phyloP scores from a whole-genome alignment of 768 basidiomycete species.

The Coprinopsis marcescibilis region DNA sequence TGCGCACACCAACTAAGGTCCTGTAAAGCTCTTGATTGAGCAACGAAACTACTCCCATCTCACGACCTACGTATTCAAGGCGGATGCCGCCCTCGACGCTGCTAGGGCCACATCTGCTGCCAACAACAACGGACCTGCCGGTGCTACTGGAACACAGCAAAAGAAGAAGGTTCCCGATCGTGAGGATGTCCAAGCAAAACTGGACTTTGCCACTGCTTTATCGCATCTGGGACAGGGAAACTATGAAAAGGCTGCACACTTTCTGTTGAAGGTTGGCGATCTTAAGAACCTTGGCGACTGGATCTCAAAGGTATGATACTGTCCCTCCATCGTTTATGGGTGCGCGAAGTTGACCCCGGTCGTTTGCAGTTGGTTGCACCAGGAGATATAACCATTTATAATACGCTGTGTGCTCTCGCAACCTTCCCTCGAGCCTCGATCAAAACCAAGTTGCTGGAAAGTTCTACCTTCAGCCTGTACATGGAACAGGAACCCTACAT shows the following conservation, averaged over 20 bases:
- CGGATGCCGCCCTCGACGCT: constrained; percentile 85
- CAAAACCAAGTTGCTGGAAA: constrained; percentile 62
- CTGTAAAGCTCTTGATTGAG: constrained; percentile 68
- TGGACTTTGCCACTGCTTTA: constrained; percentile 77
- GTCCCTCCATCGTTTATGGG: background rate
- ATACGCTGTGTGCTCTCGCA: constrained; percentile 78
- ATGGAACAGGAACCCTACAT: constrained; percentile 85
- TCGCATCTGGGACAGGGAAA: constrained; percentile 63
- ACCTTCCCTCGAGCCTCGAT: constrained; percentile 66
- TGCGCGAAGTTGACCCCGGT: background rate
- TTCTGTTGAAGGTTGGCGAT: constrained; percentile 65
- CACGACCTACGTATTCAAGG: constrained; percentile 91
- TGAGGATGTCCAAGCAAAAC: constrained; percentile 67
- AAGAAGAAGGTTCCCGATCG: constrained; percentile 51
- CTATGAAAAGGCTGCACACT: constrained; percentile 76
- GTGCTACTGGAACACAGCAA: constrained; percentile 17
- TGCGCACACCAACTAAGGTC: constrained; percentile 1
- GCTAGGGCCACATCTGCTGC: constrained; percentile 28
- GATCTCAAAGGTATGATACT: constrained; percentile 56
- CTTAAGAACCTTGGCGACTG: constrained; percentile 69
- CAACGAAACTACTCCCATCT: constrained; percentile 83
- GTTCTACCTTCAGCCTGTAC: constrained; percentile 64
- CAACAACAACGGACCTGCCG: constrained; percentile 14
- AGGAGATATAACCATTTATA: constrained; percentile 83
- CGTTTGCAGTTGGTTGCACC: constrained; percentile 60